Evolutionary conservation across 176 grass and related monocot species (phyloP), one percentile per base, ranked within the genome.

Genomic region (Oryza glumipatula): DNA sequence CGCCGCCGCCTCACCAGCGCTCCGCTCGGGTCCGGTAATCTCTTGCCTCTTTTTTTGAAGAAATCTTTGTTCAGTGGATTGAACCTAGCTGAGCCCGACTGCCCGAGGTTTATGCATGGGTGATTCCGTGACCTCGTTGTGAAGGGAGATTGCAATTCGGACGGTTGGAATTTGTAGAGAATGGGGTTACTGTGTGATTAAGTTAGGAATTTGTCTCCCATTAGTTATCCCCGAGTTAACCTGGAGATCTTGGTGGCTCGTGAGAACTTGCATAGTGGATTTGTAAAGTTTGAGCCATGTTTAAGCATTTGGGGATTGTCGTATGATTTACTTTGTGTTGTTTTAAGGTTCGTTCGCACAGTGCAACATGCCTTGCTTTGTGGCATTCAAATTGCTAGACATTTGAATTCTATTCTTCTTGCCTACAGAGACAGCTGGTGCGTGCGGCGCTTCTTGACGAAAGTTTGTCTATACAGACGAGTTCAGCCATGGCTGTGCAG

Each of bases 361-460:
- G 7, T 5, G 28, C 45, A 49, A 5, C 43, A 21, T 9, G 21
- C 56, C 19, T 61, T 61, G 56, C 56, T 61, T 61, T 61, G 56
- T 41, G 7, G 44, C 47, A 49, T 39, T 60, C 64, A 19, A 6
- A 87, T 12, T 46, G 13, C 24, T 36, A n/a, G n/a, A n/a, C 11
- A 24, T 30, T 24, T 56, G 7, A 82, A 8, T 68, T 48, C 5
- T 60, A 32, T 47, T 4, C 10, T 6, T 71, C 74, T 69, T 81
- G 28, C 32, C 39, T 73, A 33, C 84, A 90, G 88, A 51, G 38
- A n/a, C 63, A 32, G 74, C 69, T 86, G 58, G 38, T 52, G 84
- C 32, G 15, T 45, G 48, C 49, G 26, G 36, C 51, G 17, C 38
- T 83, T 13, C 61, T 70, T 2, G 60, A 63, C 0, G 65, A 69